Base-by-base conservation (phyloP, 257 asterid species). In the Solanum dulcamara region DNA sequence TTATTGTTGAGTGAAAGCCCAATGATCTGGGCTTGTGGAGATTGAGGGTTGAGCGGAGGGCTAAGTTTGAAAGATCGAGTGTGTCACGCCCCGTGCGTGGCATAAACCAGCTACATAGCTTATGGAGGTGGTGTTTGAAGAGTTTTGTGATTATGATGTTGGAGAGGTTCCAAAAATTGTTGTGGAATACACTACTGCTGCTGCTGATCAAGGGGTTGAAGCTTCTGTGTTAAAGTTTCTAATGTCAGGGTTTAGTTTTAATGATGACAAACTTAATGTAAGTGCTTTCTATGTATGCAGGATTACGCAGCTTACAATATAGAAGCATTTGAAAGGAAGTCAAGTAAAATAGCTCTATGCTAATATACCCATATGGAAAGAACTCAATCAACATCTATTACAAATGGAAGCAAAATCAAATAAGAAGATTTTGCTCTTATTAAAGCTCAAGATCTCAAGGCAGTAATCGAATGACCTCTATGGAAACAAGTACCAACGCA, bases 141-240 rank as follows among this genome's bases (percentile, higher is more conserved):
- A 89, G 35, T 93, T 97, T 79, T 93, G 96, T 93, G 96, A 94
- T 51, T 94, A 94, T 88, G 94, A 92, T 44, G 89, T 91, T 50
- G 95, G 91, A 6, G 89, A 86, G n/a, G 95, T 94, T 83, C 88
- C 91, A 18, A 92, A 88, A 86, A 82, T 91, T 37, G 93, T 88
- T 59, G 67, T 92, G 92, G 95, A n/a, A n/a, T n/a, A 93, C 79
- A 93, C 98, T 7, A 92, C 95, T 2, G 87, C 90, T 12, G 12
- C 48, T 32, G 74, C n/a, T 30, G 26, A 35, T 68, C 74, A 90
- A 59, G 85, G 71, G 74, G 79, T 87, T 38, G 89, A 50, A 9
- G 88, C 87, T 5, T 81, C 83, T 62, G 92, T 88, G 20, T 15
- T 89, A 10, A 85, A 84, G 46, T 93, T 91, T 80, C 40, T 92